Percentiles rank a stretch among this genome's conserved stretches.
These are phyloP conservation scores for Komagataella kurtzmanii DNA, from an alignment of 805 yeast genomes.

Conservation along the genomic window DNA sequence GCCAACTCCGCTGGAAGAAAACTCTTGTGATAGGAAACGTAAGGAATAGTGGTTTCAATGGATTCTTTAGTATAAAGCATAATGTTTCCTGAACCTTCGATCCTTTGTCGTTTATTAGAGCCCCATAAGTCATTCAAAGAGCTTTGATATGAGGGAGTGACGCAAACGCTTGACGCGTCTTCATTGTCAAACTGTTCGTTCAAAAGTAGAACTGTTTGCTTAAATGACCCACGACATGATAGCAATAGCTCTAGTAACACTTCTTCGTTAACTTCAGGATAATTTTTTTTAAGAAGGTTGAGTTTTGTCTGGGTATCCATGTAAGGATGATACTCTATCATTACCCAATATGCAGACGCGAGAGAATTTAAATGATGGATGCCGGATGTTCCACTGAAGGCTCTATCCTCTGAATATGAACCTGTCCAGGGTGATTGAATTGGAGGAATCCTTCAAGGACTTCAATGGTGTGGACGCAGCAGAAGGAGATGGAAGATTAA, in stretches of 20 bases:
- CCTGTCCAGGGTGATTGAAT: background rate
- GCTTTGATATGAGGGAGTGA: conserved; percentile 1
- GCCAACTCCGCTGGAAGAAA: conserved; percentile 41
- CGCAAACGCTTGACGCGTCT: background rate
- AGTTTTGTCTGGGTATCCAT: conserved; percentile 26
- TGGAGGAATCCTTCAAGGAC: background rate
- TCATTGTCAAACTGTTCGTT: conserved; percentile 16
- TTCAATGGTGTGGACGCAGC: background rate
- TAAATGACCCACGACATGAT: conserved; percentile 39
- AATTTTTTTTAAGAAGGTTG: conserved; percentile 17
- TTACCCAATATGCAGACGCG: background rate
- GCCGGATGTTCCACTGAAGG: background rate
- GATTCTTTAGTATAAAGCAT: conserved; percentile 36
- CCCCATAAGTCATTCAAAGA: background rate
- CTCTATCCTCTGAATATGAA: background rate
- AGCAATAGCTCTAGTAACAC: conserved; percentile 35
- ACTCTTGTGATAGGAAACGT: conserved; percentile 32
- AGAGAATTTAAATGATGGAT: background rate
- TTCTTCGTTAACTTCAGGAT: conserved; percentile 28
- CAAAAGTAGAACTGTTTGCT: conserved; percentile 25
- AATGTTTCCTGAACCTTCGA: conserved; percentile 4
- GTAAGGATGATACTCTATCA: background rate
- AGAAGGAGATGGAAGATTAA: background rate
- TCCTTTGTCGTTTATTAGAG: background rate
- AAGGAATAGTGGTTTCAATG: conserved; percentile 34